Evolutionary conservation across 176 grass and related monocot species (phyloP), one percentile per base, ranked within the genome.

Genomic region (Phyllostachys edulis): DNA sequence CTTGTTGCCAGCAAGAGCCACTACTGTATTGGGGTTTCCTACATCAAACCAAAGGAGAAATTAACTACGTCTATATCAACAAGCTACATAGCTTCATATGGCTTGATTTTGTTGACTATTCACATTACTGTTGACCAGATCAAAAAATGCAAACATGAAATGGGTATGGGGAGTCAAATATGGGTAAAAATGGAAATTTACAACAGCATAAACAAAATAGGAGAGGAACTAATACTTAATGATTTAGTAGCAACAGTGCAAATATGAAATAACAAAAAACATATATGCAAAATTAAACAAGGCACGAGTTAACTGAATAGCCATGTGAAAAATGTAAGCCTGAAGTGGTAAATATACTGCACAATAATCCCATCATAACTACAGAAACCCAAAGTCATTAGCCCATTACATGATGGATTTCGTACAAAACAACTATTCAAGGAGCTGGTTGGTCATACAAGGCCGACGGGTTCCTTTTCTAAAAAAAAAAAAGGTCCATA

Each of bases 1-100:
- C 72, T 99, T 99, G 73, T 99, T 99, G 68, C 96, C 96, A 69
- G 96, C 93, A 82, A 99, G 89, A 88, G 96, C 93, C 54, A 94
- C 83, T 40, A 99, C 82, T 63, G 88, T 96, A 79, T 84, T 99
- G 15, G 86, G 75, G 52, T 93, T 99, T 84, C 96, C 96, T 99
- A 60, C 60, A 91, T 47, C 62, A 77, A 84, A 71, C 11, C 27
- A 63, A 79, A 71, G 57, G 54, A 42, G 8, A 74, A 79, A 55
- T 39, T 44, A 67, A 71, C 63, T 87, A 80, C 0, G 15, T 68
- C 7, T 81, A 20, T 64, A 76, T 76, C 24, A 55, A 55, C 20
- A 79, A 90, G 39, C n/a, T 42, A 86, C 16, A 56, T 66, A 82
- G 60, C 17, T 59, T 46, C 21, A 65, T 5, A 45, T 57, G 21